A percentile compares a stretch with the other conserved stretches of the same genome.
Evolutionary conservation across 176 grass and related monocot species (phyloP).

Genomic region (Pontederia crassipes): DNA sequence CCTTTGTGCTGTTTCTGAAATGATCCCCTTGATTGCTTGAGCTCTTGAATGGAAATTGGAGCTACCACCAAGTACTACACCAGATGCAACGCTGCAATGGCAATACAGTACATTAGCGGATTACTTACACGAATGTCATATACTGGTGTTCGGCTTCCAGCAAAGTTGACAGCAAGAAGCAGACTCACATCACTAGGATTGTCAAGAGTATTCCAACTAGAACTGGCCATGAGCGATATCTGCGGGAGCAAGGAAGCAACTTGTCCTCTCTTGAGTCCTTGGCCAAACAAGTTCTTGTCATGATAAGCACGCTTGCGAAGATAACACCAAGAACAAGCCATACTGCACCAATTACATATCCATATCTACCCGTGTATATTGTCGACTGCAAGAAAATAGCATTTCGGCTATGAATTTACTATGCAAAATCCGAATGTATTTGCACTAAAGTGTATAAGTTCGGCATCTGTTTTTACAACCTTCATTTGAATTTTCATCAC

Average conservation of each 20-base stretch:
- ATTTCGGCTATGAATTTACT: too few relatives aligned
- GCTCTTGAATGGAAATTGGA: constrained; percentile 59
- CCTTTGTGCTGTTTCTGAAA: constrained; percentile 38
- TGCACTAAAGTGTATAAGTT: too few relatives aligned
- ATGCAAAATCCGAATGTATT: too few relatives aligned
- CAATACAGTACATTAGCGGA: not conserved
- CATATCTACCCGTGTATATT: constrained; percentile 80
- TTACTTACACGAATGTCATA: not conserved
- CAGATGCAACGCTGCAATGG: constrained; percentile 47
- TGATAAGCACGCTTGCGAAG: constrained; percentile 16
- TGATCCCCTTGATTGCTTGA: constrained; percentile 49
- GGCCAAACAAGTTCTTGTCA: constrained; percentile 30
- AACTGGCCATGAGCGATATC: constrained; percentile 28
- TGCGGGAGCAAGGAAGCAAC: constrained; percentile 24
- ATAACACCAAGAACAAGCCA: constrained; percentile 53
- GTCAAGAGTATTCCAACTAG: constrained; percentile 45
- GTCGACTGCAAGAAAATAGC: constrained; percentile 63
- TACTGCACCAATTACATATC: constrained; percentile 57
- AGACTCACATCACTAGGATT: constrained; percentile 55
- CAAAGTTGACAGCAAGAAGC: not conserved
- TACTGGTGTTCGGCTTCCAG: not conserved
- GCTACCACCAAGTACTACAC: constrained; percentile 24
- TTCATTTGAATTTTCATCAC: too few relatives aligned
- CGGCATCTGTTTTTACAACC: too few relatives aligned
- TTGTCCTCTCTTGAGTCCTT: constrained; percentile 22